Percentiles rank a stretch among this genome's conserved stretches.
These are phyloP conservation scores for Trichosporon asahii DNA, from an alignment of 1,284 basidiomycete species.

Conservation along the genomic window DNA sequence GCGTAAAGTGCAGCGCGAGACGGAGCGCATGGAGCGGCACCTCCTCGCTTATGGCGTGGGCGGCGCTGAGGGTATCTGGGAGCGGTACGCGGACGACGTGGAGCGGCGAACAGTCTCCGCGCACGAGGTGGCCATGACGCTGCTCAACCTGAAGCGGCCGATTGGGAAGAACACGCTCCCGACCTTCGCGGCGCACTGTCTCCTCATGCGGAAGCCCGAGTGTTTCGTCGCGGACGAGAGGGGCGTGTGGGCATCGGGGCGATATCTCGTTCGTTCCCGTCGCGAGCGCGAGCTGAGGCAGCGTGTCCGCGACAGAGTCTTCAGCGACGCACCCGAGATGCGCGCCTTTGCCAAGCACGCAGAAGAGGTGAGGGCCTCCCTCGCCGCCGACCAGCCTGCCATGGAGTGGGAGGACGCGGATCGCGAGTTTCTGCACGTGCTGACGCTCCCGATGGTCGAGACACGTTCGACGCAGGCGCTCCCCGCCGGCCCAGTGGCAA, in stretches of 20 bases:
- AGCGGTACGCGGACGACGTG: constrained; percentile 24
- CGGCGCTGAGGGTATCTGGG: constrained; percentile 38
- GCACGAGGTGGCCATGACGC: constrained; percentile 34
- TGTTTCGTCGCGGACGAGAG: constrained; percentile 64
- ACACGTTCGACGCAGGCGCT: constrained; percentile 63
- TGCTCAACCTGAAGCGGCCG: constrained; percentile 21
- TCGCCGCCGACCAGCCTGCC: constrained; percentile 21
- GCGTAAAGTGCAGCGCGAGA: constrained; percentile 39
- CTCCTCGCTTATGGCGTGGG: constrained; percentile 29
- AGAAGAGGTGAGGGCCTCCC: constrained; percentile 51
- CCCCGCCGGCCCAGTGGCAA: constrained; percentile 60
- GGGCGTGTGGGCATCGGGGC: constrained; percentile 60
- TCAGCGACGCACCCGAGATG: constrained; percentile 54
- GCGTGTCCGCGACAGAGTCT: constrained; percentile 59
- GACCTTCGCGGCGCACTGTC: constrained; percentile 66
- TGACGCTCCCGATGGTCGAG: constrained; percentile 63
- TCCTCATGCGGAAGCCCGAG: constrained; percentile 64
- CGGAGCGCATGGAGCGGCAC: constrained; percentile 39
- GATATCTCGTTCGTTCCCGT: constrained; percentile 67
- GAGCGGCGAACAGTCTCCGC: constrained; percentile 32
- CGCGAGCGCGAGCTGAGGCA: constrained; percentile 61
- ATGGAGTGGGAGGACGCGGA: constrained; percentile 61
- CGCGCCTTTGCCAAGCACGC: constrained; percentile 62
- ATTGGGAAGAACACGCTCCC: constrained; percentile 35
- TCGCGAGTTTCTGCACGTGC: constrained; percentile 62